Evolutionary conservation across 257 asterid genomes (phyloP).

Genomic region (Solanum piurae): DNA sequence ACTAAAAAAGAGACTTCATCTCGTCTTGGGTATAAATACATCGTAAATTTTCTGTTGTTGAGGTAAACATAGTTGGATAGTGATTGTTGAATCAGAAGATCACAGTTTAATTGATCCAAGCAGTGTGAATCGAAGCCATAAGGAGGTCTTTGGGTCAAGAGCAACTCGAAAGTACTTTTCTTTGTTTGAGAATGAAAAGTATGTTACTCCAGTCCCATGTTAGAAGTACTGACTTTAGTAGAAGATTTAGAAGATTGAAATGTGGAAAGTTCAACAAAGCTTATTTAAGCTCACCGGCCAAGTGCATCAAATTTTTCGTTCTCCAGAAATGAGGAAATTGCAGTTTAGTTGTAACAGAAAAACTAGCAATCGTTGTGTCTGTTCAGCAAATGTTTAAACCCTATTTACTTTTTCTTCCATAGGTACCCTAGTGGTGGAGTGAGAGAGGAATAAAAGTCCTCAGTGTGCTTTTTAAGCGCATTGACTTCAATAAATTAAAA

Average conservation of each 20-base stretch:
- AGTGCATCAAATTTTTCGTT: neutral
- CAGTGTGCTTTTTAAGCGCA: neutral
- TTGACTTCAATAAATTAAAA: neutral
- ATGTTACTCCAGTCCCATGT: neutral
- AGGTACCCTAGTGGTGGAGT: neutral
- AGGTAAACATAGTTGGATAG: neutral
- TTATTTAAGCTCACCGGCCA: neutral
- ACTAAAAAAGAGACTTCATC: neutral
- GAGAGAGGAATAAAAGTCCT: neutral
- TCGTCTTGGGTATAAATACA: neutral
- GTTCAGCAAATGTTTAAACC: neutral
- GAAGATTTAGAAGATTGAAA: neutral
- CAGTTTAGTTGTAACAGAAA: neutral
- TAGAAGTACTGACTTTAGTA: neutral
- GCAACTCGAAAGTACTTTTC: neutral
- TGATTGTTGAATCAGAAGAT: neutral
- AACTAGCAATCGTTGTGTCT: neutral
- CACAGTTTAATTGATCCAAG: neutral
- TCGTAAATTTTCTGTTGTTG: neutral
- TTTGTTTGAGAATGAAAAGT: neutral
- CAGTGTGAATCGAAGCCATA: rapidly evolving
- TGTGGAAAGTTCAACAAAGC: neutral
- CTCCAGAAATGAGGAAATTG: neutral
- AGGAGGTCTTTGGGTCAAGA: neutral
- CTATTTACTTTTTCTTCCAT: neutral